A percentile compares a stretch with the other conserved stretches of the same genome.
Conservation (phyloP, 169 alveolate genomes). For the Plasmodium coatneyi region DNA sequence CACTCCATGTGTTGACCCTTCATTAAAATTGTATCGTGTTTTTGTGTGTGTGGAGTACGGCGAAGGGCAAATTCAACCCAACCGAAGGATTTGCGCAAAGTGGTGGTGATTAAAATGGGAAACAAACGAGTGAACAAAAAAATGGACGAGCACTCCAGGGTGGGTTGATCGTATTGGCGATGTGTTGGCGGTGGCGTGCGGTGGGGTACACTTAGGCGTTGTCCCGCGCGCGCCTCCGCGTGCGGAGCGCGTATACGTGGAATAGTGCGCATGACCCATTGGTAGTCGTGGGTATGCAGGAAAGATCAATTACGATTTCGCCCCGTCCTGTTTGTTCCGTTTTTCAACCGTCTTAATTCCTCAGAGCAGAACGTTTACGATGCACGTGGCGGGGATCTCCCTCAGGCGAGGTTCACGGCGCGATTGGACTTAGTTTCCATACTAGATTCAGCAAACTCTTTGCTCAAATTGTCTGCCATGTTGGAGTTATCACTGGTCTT, state of each 20-base stretch:
- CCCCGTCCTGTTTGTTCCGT: not conserved
- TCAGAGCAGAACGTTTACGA: not conserved
- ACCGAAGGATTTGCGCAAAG: not conserved
- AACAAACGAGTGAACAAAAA: slow-evolving; percentile 32
- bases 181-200: not conserved
- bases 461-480: not conserved
- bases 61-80: not conserved
- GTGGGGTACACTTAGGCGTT: slow-evolving; percentile 4
- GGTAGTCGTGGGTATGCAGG: not conserved
- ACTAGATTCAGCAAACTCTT: slow-evolving; percentile 2
- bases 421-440: slow-evolving; percentile 9
- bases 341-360: not conserved
- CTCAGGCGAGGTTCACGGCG: slow-evolving; percentile 8
- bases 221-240: not conserved
- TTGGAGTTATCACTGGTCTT: not conserved
- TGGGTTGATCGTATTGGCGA: no score
- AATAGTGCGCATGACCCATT: no score
- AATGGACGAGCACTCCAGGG: not conserved
- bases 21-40: not conserved
- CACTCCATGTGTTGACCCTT: not conserved
- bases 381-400: not conserved
- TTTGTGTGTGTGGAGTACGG: not conserved
- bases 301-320: not conserved
- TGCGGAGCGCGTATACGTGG: no score
- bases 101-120: not conserved